Percentiles rank a stretch among this genome's conserved stretches.
phyloP scores from a whole-genome alignment of 495 filamentous ascomycete genomes.

The Aspergillus sparsus region DNA sequence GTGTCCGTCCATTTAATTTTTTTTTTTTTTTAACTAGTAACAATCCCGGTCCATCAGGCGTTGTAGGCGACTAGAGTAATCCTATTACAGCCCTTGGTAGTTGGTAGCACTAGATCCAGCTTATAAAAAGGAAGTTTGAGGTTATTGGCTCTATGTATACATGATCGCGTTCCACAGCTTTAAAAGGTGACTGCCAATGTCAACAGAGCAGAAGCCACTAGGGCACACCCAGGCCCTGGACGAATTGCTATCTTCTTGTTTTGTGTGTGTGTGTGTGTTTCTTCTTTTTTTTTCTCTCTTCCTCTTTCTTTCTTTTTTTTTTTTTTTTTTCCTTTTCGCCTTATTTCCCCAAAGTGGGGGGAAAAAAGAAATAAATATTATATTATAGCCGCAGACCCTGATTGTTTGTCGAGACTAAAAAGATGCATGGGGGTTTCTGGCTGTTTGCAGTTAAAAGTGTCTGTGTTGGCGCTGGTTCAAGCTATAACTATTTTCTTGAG shows the following conservation, averaged over 20 bases:
- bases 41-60: conserved; percentile 21
- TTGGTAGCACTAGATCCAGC: conserved; percentile 29
- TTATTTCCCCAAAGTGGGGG: neutral
- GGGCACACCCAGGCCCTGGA: conserved; percentile 21
- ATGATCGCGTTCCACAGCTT: conserved; percentile 24
- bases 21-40: conserved; percentile 6
- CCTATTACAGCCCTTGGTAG: conserved; percentile 23
- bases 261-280: neutral
- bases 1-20: conserved; percentile 16
- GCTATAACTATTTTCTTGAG: conserved; percentile 15
- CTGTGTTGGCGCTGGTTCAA: conserved; percentile 30
- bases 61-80: conserved; percentile 17
- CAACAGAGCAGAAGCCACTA: conserved; percentile 21
- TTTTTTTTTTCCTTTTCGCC: conserved; percentile 12
- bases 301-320: conserved; percentile 3
- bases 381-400: conserved; percentile 7
- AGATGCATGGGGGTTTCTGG: conserved; percentile 10
- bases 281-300: conserved; percentile 9
- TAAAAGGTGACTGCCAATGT: conserved; percentile 20
- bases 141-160: conserved; percentile 22
- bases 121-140: conserved; percentile 14
- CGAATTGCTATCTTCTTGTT: conserved; percentile 2
- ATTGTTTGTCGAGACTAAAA: conserved; percentile 22
- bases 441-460: conserved; percentile 21
- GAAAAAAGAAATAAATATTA: conserved; percentile 14